Base-by-base conservation (phyloP, 2,329 filamentous ascomycete genomes). In the Magnaporthiopsis rhizophila region DNA sequence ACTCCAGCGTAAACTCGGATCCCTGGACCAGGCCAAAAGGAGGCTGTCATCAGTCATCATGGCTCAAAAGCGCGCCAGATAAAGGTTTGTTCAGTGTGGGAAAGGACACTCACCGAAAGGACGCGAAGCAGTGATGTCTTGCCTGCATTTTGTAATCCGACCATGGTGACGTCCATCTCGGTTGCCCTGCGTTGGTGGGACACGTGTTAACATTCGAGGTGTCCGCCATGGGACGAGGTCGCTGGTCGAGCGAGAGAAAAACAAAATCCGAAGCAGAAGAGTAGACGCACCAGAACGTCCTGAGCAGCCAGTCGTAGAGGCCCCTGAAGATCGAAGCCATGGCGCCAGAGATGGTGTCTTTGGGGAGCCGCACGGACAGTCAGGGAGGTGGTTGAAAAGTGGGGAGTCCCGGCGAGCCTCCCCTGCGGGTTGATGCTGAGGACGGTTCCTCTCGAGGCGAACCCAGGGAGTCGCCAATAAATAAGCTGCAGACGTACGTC, bases 91-190 rank as follows among this genome's bases (percentile, higher is more conserved):
- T n/a, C n/a, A 1, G n/a, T n/a, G 45, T 24, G 45, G 45, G 21
- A 50, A 58, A 50, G 59, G 64, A 59, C 64, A 76, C 94, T 86
- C 88, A 99, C 95, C 81, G 94, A 93, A 72, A 99, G 84, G 72
- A 98, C 94, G 71, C 93, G 86, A 76, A 99, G 82, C 73, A 99
- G 79, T 67, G 94, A 98, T 56, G 95, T 98, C 81, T 99, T 99
- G 73, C 95, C 95, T 66, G 95, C 95, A 80, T 98, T 98, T 76
- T 99, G 95, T 74, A 99, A 81, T 30, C 95, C 95, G 76, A 99
- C 94, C 89, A 99, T 96, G 71, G 95, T 98, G 75, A 99, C 94
- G 79, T 99, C 95, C 93, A 99, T 97, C 82, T 99, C 95, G 69
- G 93, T 96, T 70, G 94, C 92, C 95, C 94, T 97, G 69, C 2